phyloP scores from a whole-genome alignment of 768 basidiomycete genomes.

The Sporobolomyces phaffii region DNA sequence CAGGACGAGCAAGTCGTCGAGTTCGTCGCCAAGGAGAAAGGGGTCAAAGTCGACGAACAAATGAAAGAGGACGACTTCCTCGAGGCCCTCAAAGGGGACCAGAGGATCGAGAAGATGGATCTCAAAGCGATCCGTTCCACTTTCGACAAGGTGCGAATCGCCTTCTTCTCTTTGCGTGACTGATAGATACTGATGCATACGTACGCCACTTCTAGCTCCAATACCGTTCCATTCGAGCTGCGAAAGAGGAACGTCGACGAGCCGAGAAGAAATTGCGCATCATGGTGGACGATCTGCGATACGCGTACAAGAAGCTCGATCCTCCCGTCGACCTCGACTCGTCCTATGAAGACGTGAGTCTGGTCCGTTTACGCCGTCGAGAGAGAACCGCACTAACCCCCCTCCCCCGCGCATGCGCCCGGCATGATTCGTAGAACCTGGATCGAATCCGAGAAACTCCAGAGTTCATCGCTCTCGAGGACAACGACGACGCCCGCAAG shows the following conservation, averaged over 20 bases:
- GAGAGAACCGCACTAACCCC: too few species aligned
- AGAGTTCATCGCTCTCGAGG: conserved; percentile 80
- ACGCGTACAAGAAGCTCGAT: conserved; percentile 82
- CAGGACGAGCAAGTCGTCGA: conserved; percentile 64
- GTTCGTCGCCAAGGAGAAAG: conserved; percentile 42
- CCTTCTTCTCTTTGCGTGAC: neutral
- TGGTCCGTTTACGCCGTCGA: too few species aligned
- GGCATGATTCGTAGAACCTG: conserved; percentile 64
- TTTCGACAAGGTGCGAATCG: conserved; percentile 56
- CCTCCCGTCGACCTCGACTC: conserved; percentile 70
- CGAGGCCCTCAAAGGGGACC: conserved; percentile 56
- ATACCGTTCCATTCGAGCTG: conserved; percentile 63
- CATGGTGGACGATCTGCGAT: conserved; percentile 88
- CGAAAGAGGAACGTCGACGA: conserved; percentile 73
- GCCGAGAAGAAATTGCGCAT: conserved; percentile 77
- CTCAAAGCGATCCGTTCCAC: conserved; percentile 57
- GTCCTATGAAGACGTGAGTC: conserved; percentile 70
- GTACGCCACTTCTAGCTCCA: conserved; percentile 56
- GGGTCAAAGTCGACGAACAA: conserved; percentile 39
- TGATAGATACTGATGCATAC: neutral
- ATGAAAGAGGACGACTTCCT: conserved; percentile 47
- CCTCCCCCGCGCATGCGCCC: too few species aligned
- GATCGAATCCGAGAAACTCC: conserved; percentile 72
- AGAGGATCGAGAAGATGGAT: conserved; percentile 52
- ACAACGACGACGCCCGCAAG: conserved; percentile 69